Conservation (phyloP, 805 yeast genomes). For the Brettanomyces custersianus region DNA sequence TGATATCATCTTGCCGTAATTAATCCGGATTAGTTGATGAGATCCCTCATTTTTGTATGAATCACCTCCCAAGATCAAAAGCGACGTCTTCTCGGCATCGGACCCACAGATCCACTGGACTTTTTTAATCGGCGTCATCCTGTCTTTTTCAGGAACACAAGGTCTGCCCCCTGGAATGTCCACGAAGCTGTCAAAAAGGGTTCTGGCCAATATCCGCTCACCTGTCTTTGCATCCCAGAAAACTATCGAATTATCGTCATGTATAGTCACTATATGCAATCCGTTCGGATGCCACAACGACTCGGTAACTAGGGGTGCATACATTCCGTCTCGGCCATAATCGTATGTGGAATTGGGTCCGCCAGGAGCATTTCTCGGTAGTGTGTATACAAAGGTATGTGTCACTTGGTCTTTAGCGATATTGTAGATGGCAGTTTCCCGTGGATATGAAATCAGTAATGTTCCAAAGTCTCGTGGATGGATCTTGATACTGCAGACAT, state of each 20-base stretch:
- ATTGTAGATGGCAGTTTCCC: slow-evolving; percentile 62
- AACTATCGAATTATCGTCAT: slow-evolving; percentile 74
- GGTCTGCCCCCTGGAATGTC: slow-evolving; percentile 36
- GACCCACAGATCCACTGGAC: slow-evolving; percentile 72
- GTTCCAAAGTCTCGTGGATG: slow-evolving; percentile 88
- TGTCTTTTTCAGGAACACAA: slow-evolving; percentile 5
- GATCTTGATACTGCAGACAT: slow-evolving; percentile 61
- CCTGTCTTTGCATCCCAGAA: slow-evolving; percentile 92
- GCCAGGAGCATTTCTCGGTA: slow-evolving; percentile 66
- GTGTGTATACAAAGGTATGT: slow-evolving; percentile 46
- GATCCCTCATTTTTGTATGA: slow-evolving; percentile 32
- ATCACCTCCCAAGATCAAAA: slow-evolving; percentile 65
- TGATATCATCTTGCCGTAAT: slow-evolving; percentile 73
- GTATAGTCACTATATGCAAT: slow-evolving; percentile 67
- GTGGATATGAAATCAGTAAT: slow-evolving; percentile 62
- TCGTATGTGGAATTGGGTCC: slow-evolving; percentile 38
- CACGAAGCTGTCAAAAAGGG: slow-evolving; percentile 55
- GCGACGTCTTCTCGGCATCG: slow-evolving; percentile 73
- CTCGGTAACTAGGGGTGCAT: slow-evolving; percentile 26
- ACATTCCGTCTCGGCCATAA: slow-evolving; percentile 18
- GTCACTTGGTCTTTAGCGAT: slow-evolving; percentile 52
- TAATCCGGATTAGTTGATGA: slow-evolving; percentile 45
- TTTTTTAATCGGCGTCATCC: slow-evolving; percentile 36
- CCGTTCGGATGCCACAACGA: slow-evolving; percentile 93
- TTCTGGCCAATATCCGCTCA: slow-evolving; percentile 63